Conservation (phyloP, 805 yeast genomes). For the Yarrowia sp. region DNA sequence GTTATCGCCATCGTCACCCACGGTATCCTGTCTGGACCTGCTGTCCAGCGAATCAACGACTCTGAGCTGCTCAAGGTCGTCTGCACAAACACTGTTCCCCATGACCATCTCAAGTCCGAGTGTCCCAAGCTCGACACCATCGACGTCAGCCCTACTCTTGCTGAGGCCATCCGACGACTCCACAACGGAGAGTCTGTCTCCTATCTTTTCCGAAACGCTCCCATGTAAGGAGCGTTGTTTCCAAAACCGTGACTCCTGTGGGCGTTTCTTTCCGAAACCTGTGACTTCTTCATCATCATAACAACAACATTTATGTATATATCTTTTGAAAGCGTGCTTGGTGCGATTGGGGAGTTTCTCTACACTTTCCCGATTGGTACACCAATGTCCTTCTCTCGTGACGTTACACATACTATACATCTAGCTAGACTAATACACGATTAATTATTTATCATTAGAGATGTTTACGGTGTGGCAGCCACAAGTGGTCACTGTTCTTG, state of each 20-base stretch:
- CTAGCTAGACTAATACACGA: constrained; percentile 15
- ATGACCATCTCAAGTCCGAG: constrained; percentile 53
- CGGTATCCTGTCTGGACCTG: constrained; percentile 86
- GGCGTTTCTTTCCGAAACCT: too few relatives aligned
- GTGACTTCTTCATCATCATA: not conserved
- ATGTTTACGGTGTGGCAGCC: too few relatives aligned
- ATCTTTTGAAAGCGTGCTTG: not conserved
- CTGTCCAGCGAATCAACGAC: constrained; percentile 65
- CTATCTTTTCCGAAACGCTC: constrained; percentile 73
- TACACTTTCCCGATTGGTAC: not conserved
- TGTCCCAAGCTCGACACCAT: constrained; percentile 74
- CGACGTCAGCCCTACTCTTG: constrained; percentile 81
- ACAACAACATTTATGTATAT: not conserved
- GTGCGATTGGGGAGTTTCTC: not conserved
- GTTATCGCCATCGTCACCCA: constrained; percentile 95
- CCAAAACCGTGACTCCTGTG: too few relatives aligned
- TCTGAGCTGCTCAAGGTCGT: constrained; percentile 69
- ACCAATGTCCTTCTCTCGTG: not conserved
- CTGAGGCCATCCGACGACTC: constrained; percentile 89
- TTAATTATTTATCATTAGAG: not conserved
- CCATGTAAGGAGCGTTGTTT: constrained; percentile 35
- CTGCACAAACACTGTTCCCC: constrained; percentile 92
- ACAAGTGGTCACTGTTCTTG: too few relatives aligned
- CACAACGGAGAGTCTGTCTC: constrained; percentile 96
- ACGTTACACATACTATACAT: not conserved